phyloP scores from a whole-genome alignment of 108 stramenopile genomes.

The Cafeteria roenbergensis region DNA sequence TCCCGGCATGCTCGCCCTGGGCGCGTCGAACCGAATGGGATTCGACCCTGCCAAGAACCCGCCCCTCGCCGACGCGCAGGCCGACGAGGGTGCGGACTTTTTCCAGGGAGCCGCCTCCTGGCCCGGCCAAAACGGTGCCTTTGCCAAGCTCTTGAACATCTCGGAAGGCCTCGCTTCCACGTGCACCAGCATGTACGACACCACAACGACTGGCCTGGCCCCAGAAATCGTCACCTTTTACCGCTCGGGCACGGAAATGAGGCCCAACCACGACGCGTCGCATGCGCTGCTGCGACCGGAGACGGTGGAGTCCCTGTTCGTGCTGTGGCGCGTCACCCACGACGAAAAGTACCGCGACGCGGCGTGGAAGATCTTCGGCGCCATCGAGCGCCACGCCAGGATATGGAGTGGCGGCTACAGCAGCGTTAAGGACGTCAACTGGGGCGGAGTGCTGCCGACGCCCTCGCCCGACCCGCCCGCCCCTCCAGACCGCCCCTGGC shows the following conservation, averaged over 20 bases:
- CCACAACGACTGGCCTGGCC: constrained; percentile 30
- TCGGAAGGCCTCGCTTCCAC: constrained; percentile 17
- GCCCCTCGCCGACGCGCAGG: too few species aligned
- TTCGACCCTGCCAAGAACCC: too few species aligned
- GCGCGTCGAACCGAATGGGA: not conserved
- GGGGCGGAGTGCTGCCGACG: too few species aligned
- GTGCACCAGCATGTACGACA: constrained; percentile 29
- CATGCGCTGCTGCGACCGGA: constrained; percentile 48
- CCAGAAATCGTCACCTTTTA: constrained; percentile 36
- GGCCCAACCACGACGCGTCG: constrained; percentile 16
- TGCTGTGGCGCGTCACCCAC: constrained; percentile 34
- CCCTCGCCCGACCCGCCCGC: too few species aligned
- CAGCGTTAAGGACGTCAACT: constrained; percentile 20
- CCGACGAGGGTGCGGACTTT: too few species aligned
- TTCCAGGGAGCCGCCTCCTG: too few species aligned
- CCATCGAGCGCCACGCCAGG: constrained; percentile 35
- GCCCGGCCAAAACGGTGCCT: too few species aligned
- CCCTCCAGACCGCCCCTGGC: too few species aligned
- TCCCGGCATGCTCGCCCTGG: constrained; percentile 53
- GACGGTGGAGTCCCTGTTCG: constrained; percentile 38
- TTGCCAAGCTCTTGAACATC: constrained; percentile 9
- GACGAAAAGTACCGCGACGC: constrained; percentile 38
- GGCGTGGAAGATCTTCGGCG: constrained; percentile 41
- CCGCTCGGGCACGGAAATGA: not conserved
- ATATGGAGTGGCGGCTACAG: constrained; percentile 28